These are phyloP conservation scores for Mimosa bimucronata DNA, from an alignment of 306 rosid genomes.

Conservation along the genomic window DNA sequence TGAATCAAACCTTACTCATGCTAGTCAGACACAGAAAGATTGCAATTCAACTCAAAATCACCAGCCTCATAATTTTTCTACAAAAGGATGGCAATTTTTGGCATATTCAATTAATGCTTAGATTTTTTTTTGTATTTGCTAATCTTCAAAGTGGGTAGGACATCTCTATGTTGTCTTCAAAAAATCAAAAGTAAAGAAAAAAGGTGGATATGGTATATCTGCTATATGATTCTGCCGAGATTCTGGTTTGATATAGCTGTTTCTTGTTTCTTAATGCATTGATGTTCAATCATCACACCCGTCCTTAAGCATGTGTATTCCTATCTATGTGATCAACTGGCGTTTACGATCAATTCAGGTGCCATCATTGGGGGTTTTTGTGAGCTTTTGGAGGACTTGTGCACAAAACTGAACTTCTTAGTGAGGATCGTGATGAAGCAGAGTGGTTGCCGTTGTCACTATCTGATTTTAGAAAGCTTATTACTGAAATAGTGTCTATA, in stretches of 20 bases:
- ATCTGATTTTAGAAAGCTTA: constrained; percentile 80
- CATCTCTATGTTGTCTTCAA: constrained; percentile 60
- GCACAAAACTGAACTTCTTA: constrained; percentile 70
- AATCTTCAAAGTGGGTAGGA: constrained; percentile 67
- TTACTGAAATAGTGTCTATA: constrained; percentile 81
- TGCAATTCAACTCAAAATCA: constrained; percentile 49
- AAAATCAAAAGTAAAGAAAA: constrained; percentile 81
- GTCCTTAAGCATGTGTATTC: constrained; percentile 1
- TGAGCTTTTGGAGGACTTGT: constrained; percentile 75
- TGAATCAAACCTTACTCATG: constrained; percentile 53
- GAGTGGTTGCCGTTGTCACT: constrained; percentile 86
- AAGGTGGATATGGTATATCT: constrained; percentile 55
- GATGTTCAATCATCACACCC: constrained; percentile 6
- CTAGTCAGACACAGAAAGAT: constrained; percentile 63
- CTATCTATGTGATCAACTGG: constrained; percentile 28
- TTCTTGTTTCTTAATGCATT: constrained; percentile 30
- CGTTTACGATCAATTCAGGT: constrained; percentile 51
- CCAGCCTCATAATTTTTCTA: constrained; percentile 45
- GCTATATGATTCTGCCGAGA: constrained; percentile 56
- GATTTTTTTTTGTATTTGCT: constrained; percentile 37
- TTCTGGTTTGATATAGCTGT: constrained; percentile 66
- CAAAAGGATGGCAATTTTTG: constrained; percentile 55
- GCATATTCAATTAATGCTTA: constrained; percentile 34
- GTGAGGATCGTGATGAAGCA: constrained; percentile 87
- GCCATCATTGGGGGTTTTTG: constrained; percentile 63